These are phyloP conservation scores for Acanthamoeba lenticulata DNA, from an alignment of 208 protist species.

Conservation along the genomic window DNA sequence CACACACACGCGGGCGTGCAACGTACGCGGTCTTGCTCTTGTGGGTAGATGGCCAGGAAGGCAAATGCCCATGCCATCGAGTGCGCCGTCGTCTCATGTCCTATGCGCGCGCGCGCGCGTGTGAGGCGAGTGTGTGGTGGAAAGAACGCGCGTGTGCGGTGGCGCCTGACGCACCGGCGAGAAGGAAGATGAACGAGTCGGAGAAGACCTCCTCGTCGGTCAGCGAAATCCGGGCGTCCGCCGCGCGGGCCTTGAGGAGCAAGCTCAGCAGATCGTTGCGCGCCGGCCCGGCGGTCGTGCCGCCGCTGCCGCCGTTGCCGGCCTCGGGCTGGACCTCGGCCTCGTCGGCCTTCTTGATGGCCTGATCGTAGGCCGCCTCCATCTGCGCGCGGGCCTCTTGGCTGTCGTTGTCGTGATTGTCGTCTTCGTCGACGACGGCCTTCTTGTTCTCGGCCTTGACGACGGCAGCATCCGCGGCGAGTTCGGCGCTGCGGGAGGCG, in stretches of 20 bases:
- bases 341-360: not conserved
- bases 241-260: not conserved
- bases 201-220: conserved; percentile 16
- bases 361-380: not conserved
- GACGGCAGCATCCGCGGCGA: no score
- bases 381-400: no score
- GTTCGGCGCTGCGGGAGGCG: no score
- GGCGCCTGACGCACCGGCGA: not conserved
- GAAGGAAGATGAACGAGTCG: conserved; percentile 35
- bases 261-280: conserved; percentile 9
- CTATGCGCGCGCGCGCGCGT: not conserved
- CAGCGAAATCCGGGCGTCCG: not conserved
- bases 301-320: no score
- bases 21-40: not conserved
- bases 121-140: no score
- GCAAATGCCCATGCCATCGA: not conserved
- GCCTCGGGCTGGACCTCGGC: not conserved
- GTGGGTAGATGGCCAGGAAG: not conserved
- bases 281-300: not conserved
- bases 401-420: no score
- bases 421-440: no score
- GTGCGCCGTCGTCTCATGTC: not conserved
- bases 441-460: no score
- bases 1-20: no score
- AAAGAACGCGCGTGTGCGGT: not conserved